These are phyloP conservation scores for Tremellales sp. DNA, from an alignment of 1,284 basidiomycete genomes.

Conservation along the genomic window DNA sequence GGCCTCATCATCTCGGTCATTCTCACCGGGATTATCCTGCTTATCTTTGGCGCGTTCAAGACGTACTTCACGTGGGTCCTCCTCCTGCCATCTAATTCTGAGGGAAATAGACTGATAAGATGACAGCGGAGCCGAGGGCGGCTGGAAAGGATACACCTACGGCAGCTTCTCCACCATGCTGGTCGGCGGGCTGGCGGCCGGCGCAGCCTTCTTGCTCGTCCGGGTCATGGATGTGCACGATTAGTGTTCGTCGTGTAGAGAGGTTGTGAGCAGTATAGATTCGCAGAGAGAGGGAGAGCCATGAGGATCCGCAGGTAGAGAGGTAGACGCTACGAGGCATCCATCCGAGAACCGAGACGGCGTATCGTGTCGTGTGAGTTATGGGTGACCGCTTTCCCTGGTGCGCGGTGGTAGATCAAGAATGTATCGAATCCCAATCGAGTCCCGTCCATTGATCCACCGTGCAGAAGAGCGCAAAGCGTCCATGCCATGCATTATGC, in stretches of 20 bases:
- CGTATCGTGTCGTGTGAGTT: neutral
- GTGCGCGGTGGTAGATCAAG: too few species aligned
- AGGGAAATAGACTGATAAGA: slow-evolving; percentile 2
- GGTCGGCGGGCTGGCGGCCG: slow-evolving; percentile 83
- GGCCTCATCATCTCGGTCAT: slow-evolving; percentile 50
- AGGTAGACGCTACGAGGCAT: neutral
- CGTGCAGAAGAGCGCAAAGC: too few species aligned
- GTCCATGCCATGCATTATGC: too few species aligned
- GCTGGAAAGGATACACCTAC: slow-evolving; percentile 62
- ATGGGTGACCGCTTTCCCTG: too few species aligned
- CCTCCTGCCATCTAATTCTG: neutral
- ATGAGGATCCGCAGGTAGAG: too few species aligned
- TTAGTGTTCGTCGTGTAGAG: slow-evolving; percentile 11
- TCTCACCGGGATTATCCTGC: slow-evolving; percentile 75
- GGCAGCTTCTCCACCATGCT: slow-evolving; percentile 85
- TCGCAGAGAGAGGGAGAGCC: too few species aligned
- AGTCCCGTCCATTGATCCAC: too few species aligned
- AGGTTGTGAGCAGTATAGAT: too few species aligned
- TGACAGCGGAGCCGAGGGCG: slow-evolving; percentile 58
- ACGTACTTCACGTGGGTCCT: slow-evolving; percentile 64
- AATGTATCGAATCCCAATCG: too few species aligned
- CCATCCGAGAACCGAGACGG: neutral
- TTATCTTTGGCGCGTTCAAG: slow-evolving; percentile 86
- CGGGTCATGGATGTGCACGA: slow-evolving; percentile 61
- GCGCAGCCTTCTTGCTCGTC: slow-evolving; percentile 81